These are phyloP conservation scores for Tetracladium setigerum DNA, from an alignment of 495 filamentous ascomycete species.

Conservation along the genomic window DNA sequence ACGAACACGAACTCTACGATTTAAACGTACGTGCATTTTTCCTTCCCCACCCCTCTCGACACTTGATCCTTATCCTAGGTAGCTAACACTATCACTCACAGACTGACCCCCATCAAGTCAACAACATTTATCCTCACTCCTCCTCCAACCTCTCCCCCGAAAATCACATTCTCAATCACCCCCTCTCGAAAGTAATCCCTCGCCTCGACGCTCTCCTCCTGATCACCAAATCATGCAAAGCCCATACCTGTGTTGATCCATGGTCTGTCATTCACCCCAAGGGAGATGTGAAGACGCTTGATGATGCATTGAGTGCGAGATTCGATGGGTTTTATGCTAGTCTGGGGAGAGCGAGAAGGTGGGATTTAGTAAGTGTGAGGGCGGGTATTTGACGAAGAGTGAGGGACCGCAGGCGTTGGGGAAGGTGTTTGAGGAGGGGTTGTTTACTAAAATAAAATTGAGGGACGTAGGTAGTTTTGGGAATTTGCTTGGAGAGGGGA, in stretches of 20 bases:
- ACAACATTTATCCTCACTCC: conserved; percentile 38
- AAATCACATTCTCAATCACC: conserved; percentile 25
- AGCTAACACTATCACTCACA: background rate
- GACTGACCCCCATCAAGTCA: conserved; percentile 48
- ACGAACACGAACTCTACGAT: conserved; percentile 55
- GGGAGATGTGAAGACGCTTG: conserved; percentile 24
- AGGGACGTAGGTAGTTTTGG: too few relatives aligned
- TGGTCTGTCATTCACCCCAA: conserved; percentile 48
- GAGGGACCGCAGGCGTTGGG: conserved; percentile 40
- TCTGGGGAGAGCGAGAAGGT: conserved; percentile 18
- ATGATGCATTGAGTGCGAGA: conserved; percentile 27
- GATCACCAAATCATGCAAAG: conserved; percentile 52
- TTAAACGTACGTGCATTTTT: conserved; percentile 31
- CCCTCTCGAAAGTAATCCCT: conserved; percentile 27
- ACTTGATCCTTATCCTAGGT: background rate
- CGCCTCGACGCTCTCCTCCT: conserved; percentile 52
- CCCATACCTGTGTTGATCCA: conserved; percentile 40
- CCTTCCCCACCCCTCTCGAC: background rate
- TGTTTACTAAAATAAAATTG: too few relatives aligned
- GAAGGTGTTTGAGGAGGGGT: conserved; percentile 1
- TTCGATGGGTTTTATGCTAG: conserved; percentile 43
- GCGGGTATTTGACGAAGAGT: conserved; percentile 46
- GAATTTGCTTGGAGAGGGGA: too few relatives aligned
- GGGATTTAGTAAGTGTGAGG: conserved; percentile 44
- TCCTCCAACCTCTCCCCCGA: background rate